These are phyloP conservation scores for Phaeotremella fagi DNA, from an alignment of 768 basidiomycete species.

Conservation along the genomic window DNA sequence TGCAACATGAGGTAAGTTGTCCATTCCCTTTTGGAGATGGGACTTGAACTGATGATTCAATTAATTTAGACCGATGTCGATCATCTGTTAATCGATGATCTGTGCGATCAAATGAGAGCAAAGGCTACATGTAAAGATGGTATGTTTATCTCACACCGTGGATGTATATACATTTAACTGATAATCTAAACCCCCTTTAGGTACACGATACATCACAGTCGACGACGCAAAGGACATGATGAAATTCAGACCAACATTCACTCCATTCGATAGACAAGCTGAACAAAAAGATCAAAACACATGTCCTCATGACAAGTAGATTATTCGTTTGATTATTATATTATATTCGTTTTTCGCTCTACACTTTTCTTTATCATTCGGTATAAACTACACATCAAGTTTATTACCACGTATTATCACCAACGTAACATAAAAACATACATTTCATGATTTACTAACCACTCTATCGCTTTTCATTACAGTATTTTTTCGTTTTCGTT, in stretches of 20 bases:
- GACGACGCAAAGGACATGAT: not conserved
- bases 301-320: no score
- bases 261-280: not conserved
- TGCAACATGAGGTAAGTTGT: conserved; percentile 25
- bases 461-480: no score
- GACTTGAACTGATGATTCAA: conserved; percentile 1
- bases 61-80: conserved; percentile 17
- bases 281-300: no score
- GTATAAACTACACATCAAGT: not conserved
- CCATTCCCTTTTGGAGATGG: not conserved
- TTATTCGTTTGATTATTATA: no score
- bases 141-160: conserved; percentile 12
- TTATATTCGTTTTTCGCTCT: no score
- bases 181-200: not conserved
- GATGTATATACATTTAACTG: not conserved
- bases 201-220: not conserved
- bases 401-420: not conserved
- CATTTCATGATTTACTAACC: no score
- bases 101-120: conserved; percentile 42
- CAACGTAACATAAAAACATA: no score
- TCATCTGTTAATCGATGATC: conserved; percentile 43
- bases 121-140: conserved; percentile 43
- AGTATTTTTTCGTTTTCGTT: not conserved
- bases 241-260: not conserved
- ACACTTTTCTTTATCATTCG: no score